Evolutionary conservation across 2,329 filamentous ascomycete species (phyloP), one percentile per base, ranked within the genome.

Genomic region (Fusarium nematophilum): DNA sequence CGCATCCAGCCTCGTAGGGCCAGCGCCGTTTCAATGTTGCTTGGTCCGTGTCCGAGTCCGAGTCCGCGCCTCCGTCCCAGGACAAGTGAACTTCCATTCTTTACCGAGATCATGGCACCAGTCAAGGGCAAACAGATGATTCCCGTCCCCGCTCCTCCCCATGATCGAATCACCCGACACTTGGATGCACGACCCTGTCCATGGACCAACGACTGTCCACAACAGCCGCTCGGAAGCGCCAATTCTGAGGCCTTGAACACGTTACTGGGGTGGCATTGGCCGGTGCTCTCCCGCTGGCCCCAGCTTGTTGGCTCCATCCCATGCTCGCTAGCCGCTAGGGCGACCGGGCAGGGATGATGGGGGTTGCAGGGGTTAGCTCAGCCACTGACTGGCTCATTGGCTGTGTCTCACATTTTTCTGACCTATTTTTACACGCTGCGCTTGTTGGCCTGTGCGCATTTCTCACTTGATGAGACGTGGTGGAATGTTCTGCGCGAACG

Each of bases 381-480:
- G 60, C 60, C 60, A 62, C 46, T 37, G 11, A 33, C 44, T 3
- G 52, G 43, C 23, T 40, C 26, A 62, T 62, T 62, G 59, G 59
- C n/a, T 50, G 21, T 52, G 15, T 38, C 59, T 63, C 43, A 51
- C 62, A 33, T 47, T 48, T 50, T 38, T 26, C 40, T 52, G 51
- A 57, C 18, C 60, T 64, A 64, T 64, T 64, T 64, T 64, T 64
- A 64, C 36, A 44, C 27, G 14, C 54, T 62, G 59, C 59, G 59
- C 54, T 40, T 49, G 47, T 63, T 46, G 43, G 23, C 44, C 38
- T 23, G 27, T 31, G 18, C 17, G n/a, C 40, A 18, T 31, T 53
- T 33, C 43, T 52, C 47, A 26, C 39, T 50, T 47, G 38, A 25
- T 43, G 15, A 21, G 21, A 21, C 21, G 21, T 21, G 21, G 21